A percentile compares a stretch with the other conserved stretches of the same genome.
These are phyloP conservation scores for Pleoardoris graminearum DNA, from an alignment of 2,329 filamentous ascomycete species.

Conservation along the genomic window DNA sequence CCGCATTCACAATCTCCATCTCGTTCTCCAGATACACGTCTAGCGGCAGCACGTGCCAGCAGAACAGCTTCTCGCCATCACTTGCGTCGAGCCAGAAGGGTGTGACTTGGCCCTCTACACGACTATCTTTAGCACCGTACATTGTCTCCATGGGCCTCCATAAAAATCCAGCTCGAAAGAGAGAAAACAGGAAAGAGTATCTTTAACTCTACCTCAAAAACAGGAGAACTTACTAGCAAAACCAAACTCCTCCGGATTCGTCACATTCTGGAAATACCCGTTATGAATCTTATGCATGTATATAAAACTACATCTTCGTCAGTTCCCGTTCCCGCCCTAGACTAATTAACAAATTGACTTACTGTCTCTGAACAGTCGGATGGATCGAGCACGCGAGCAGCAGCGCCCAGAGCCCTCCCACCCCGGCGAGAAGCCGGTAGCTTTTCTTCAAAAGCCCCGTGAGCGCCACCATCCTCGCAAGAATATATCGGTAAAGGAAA, in stretches of 20 bases:
- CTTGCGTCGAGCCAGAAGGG: slow-evolving; percentile 77
- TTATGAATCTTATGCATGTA: slow-evolving; percentile 83
- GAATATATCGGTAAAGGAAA: background rate
- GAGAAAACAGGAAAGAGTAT: background rate
- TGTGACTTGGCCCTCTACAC: slow-evolving; percentile 78
- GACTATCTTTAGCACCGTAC: no score
- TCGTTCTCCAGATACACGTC: slow-evolving; percentile 76
- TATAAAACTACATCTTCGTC: slow-evolving; percentile 43
- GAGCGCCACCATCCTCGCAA: slow-evolving; percentile 29
- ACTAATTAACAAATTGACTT: no score
- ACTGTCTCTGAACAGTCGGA: slow-evolving; percentile 80
- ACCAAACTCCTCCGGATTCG: slow-evolving; percentile 79
- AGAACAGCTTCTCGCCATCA: slow-evolving; percentile 78
- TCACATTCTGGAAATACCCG: slow-evolving; percentile 70
- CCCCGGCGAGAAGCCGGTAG: slow-evolving; percentile 49
- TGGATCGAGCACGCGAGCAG: slow-evolving; percentile 69
- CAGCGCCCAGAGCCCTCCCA: slow-evolving; percentile 66
- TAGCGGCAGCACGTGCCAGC: slow-evolving; percentile 87
- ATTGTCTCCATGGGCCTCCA: background rate
- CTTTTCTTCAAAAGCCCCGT: slow-evolving; percentile 38
- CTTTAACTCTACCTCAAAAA: background rate
- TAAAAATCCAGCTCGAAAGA: no score
- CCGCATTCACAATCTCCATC: slow-evolving; percentile 51
- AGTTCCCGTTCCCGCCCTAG: background rate
- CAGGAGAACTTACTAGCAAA: slow-evolving; percentile 67